Evolutionary conservation across 2,329 filamentous ascomycete species (phyloP).

Genomic region (Fusarium annulatum): DNA sequence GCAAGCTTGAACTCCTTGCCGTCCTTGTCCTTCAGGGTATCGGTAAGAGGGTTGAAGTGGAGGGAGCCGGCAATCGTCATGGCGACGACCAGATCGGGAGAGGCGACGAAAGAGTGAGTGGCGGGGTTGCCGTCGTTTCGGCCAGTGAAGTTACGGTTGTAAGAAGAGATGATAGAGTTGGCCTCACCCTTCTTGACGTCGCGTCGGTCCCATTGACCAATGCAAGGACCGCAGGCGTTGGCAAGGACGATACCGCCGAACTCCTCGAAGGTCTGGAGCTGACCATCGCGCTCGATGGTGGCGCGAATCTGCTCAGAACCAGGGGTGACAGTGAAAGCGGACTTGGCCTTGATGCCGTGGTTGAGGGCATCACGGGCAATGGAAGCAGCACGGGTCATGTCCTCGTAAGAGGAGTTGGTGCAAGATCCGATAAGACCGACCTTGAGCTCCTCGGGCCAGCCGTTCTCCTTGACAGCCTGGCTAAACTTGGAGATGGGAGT

Average conservation of each 20-base stretch:
- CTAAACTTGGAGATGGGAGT: constrained; percentile 93
- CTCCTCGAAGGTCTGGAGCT: constrained; percentile 83
- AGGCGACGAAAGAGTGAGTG: constrained; percentile 93
- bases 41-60: constrained; percentile 94
- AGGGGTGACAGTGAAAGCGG: constrained; percentile 95
- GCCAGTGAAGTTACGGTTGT: constrained; percentile 99
- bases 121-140: constrained; percentile 97
- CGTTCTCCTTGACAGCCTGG: constrained; percentile 81
- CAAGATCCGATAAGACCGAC: constrained; percentile 97
- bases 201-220: constrained; percentile 93
- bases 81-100: constrained; percentile 89
- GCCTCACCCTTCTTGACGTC: constrained; percentile 95
- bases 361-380: constrained; percentile 90
- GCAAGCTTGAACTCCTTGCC: constrained; percentile 95
- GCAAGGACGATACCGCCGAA: constrained; percentile 91
- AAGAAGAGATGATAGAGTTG: constrained; percentile 98
- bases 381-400: constrained; percentile 95
- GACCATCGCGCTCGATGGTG: constrained; percentile 89
- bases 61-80: constrained; percentile 85
- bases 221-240: constrained; percentile 94
- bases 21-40: constrained; percentile 92
- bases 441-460: constrained; percentile 91
- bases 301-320: constrained; percentile 97
- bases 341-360: constrained; percentile 89
- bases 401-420: constrained; percentile 98